Conservation (phyloP, 768 basidiomycete species). For the Amanita exitialis region DNA sequence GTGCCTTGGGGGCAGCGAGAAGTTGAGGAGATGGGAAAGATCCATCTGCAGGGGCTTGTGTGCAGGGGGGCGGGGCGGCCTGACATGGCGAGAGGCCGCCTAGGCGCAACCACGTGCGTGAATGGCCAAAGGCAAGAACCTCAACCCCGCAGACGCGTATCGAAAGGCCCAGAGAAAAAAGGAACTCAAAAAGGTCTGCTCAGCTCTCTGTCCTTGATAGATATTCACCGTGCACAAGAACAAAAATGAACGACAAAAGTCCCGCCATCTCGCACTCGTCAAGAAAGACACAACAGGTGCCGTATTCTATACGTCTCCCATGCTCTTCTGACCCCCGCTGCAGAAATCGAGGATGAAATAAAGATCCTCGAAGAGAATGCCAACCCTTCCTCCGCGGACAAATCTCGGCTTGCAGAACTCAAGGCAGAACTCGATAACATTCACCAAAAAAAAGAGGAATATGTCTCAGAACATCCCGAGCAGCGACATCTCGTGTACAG, state of each 20-base stretch:
- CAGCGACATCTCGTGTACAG: constrained; percentile 78
- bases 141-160: constrained; percentile 92
- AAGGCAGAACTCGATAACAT: constrained; percentile 74
- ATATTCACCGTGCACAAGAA: constrained; percentile 55
- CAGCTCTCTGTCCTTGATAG: neutral
- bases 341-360: constrained; percentile 81
- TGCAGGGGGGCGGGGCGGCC: constrained; percentile 18
- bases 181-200: constrained; percentile 84
- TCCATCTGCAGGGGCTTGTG: constrained; percentile 29
- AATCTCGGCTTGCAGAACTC: constrained; percentile 58
- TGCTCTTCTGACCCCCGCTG: neutral
- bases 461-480: constrained; percentile 89
- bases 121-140: constrained; percentile 80
- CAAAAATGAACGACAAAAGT: constrained; percentile 74
- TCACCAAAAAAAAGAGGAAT: constrained; percentile 83
- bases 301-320: constrained; percentile 6
- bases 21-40: constrained; percentile 86
- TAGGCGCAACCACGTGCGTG: constrained; percentile 11
- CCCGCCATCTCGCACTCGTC: constrained; percentile 81
- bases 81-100: constrained; percentile 23
- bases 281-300: constrained; percentile 89
- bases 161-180: constrained; percentile 90
- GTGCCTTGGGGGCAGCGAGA: constrained; percentile 85
- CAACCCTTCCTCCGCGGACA: constrained; percentile 35
- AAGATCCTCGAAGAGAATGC: constrained; percentile 45